Conservation (phyloP, 495 filamentous ascomycete genomes). For the Tuber microsphaerosporum region DNA sequence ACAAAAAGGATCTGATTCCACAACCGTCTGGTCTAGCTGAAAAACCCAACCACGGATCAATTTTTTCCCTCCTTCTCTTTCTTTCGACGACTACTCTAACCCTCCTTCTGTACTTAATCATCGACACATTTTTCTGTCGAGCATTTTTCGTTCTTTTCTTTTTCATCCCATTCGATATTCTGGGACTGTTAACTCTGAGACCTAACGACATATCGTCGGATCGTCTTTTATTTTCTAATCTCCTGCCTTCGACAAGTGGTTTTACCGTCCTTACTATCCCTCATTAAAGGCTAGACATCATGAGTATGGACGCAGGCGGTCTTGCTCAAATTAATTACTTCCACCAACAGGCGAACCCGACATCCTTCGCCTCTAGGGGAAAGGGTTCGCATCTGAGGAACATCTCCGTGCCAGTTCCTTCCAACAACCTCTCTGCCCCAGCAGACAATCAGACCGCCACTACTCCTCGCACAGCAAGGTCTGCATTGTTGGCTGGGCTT, state of each 20-base stretch:
- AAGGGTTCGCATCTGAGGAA: slow-evolving; percentile 57
- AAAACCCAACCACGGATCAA: slow-evolving; percentile 12
- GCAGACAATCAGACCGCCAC: slow-evolving; percentile 43
- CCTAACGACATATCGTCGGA: slow-evolving; percentile 6
- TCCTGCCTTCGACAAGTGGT: slow-evolving; percentile 19
- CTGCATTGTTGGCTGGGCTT: slow-evolving; percentile 85
- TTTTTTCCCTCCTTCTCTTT: slow-evolving; percentile 19
- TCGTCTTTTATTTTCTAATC: slow-evolving; percentile 35
- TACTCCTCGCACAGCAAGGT: slow-evolving; percentile 88
- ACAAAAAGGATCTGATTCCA: slow-evolving; percentile 30
- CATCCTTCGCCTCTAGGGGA: slow-evolving; percentile 59
- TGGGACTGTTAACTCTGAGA: slow-evolving; percentile 15
- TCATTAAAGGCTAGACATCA: slow-evolving; percentile 45
- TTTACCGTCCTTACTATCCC: slow-evolving; percentile 41
- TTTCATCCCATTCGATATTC: slow-evolving; percentile 8
- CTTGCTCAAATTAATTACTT: slow-evolving; percentile 98
- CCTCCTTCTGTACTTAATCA: slow-evolving; percentile 20
- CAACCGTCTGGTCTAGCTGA: slow-evolving; percentile 18
- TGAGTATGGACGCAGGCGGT: slow-evolving; percentile 94
- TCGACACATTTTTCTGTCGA: slow-evolving; percentile 20
- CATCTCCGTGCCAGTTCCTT: slow-evolving; percentile 39
- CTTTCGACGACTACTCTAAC: slow-evolving; percentile 18
- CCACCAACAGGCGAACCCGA: slow-evolving; percentile 40
- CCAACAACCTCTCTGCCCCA: slow-evolving; percentile 27
- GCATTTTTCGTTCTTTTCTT: slow-evolving; percentile 2